phyloP scores from a whole-genome alignment of 2,329 filamentous ascomycete species.

The Leptographium flavum region DNA sequence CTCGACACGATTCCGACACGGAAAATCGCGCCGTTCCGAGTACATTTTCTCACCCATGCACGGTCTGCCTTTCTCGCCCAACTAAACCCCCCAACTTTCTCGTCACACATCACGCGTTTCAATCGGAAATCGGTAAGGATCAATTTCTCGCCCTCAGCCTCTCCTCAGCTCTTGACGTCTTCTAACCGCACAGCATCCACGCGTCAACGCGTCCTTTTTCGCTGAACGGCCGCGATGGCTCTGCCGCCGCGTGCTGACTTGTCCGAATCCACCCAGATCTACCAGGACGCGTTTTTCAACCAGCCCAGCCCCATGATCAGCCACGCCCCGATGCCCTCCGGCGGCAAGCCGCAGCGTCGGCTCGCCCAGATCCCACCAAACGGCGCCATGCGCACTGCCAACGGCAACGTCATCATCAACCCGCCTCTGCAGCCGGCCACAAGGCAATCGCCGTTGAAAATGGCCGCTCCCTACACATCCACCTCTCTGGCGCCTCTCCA shows the following conservation, averaged over 20 bases:
- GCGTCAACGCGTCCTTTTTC: neutral
- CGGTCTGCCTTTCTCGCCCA: neutral
- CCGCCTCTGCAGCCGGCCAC: conserved; percentile 39
- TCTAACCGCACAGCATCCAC: neutral
- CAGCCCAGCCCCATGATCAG: conserved; percentile 34
- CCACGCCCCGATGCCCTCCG: conserved; percentile 41
- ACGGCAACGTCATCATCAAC: conserved; percentile 53
- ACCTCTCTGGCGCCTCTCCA: conserved; percentile 47
- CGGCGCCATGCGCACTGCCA: conserved; percentile 35
- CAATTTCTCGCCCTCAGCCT: neutral
- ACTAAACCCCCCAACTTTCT: neutral
- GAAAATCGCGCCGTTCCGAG: neutral
- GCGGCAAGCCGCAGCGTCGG: conserved; percentile 32
- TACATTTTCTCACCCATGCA: too few species aligned
- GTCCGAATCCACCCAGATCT: conserved; percentile 36
- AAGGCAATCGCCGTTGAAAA: conserved; percentile 56
- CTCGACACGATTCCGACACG: neutral
- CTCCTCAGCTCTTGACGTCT: neutral
- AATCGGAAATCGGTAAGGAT: neutral
- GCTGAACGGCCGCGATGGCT: conserved; percentile 33
- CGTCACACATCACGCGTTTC: neutral
- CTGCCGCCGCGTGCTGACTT: conserved; percentile 32
- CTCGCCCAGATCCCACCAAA: conserved; percentile 17
- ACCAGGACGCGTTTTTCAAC: conserved; percentile 34
- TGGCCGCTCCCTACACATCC: conserved; percentile 32